Conservation (phyloP, 495 filamentous ascomycete species). For the Penicillium herquei region DNA sequence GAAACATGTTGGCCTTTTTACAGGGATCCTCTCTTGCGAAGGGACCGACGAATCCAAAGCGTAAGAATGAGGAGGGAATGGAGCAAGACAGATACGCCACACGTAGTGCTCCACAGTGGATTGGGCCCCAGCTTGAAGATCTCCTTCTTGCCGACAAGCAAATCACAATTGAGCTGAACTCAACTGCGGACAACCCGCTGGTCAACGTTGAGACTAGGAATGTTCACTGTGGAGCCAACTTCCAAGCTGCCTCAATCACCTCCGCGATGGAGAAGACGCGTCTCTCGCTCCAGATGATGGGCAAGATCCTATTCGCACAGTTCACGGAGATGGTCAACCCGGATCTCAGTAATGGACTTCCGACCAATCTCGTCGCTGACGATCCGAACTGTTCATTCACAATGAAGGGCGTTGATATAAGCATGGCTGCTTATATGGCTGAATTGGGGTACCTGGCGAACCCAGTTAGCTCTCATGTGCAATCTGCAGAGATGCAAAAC, state of each 20-base stretch:
- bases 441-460: constrained; percentile 51
- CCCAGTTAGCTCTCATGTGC: constrained; percentile 50
- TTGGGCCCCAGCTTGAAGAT: constrained; percentile 62
- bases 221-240: constrained; percentile 60
- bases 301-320: constrained; percentile 56
- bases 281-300: constrained; percentile 53
- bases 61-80: constrained; percentile 26
- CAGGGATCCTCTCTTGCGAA: constrained; percentile 25
- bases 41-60: background rate
- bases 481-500: constrained; percentile 55
- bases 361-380: constrained; percentile 55
- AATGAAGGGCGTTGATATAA: constrained; percentile 61
- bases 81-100: constrained; percentile 61
- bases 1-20: constrained; percentile 55
- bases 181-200: constrained; percentile 62
- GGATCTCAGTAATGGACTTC: constrained; percentile 51
- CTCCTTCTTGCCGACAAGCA: constrained; percentile 54
- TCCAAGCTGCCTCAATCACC: constrained; percentile 58
- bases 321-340: constrained; percentile 57
- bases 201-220: constrained; percentile 33
- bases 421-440: constrained; percentile 59
- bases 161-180: constrained; percentile 56
- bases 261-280: constrained; percentile 64
- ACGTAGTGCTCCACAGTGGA: constrained; percentile 62
- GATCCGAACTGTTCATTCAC: constrained; percentile 54